Evolutionary conservation across 176 grass and related monocot genomes (phyloP).

Genomic region (Luzula sylvatica): DNA sequence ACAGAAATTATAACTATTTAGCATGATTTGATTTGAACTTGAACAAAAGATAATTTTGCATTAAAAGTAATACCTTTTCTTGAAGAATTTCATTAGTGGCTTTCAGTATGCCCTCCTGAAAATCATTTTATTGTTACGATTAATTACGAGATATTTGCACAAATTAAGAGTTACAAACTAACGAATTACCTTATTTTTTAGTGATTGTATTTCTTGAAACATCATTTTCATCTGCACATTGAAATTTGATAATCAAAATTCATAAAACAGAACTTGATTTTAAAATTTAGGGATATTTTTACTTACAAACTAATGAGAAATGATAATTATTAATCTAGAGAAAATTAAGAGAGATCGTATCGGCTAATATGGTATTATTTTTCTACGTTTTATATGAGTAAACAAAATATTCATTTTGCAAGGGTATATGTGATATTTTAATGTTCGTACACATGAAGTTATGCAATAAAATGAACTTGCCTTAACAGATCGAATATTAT

Average conservation of each 20-base stretch:
- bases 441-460: too few species aligned
- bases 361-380: too few species aligned
- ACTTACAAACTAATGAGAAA: constrained; percentile 1
- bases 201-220: constrained; percentile 36
- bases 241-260: not conserved
- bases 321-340: too few species aligned
- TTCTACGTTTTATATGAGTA: too few species aligned
- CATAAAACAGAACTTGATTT: not conserved
- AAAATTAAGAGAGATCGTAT: too few species aligned
- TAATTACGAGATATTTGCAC: not conserved
- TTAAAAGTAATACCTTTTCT: constrained; percentile 20
- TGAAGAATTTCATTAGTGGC: constrained; percentile 37
- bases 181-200: constrained; percentile 46
- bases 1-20: too few species aligned
- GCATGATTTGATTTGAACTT: too few species aligned
- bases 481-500: constrained; percentile 27
- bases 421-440: too few species aligned
- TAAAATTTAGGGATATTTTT: too few species aligned
- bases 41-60: not conserved
- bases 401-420: too few species aligned
- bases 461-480: not conserved
- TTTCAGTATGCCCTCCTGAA: constrained; percentile 31
- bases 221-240: constrained; percentile 34
- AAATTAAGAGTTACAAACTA: too few species aligned
- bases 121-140: not conserved